phyloP scores from a whole-genome alignment of 192 early-diverging fungal genomes.

The Chytriomyces sp. region DNA sequence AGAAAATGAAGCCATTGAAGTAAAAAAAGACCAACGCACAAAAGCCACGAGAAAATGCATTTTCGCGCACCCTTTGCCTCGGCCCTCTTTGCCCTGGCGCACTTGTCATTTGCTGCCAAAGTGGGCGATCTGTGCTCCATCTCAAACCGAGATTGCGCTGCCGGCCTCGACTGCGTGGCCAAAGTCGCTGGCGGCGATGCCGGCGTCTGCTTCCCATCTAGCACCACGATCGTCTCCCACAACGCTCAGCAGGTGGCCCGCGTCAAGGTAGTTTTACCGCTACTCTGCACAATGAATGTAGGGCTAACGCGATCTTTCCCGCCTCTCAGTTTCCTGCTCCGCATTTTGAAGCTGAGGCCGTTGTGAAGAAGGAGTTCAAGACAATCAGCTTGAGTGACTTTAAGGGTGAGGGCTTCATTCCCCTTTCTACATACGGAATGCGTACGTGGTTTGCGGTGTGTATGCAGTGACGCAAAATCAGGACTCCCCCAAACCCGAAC shows the following conservation, averaged over 20 bases:
- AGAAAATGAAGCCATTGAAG: too few relatives aligned
- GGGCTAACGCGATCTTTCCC: too few relatives aligned
- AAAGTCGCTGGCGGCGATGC: neutral
- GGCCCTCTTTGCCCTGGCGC: neutral
- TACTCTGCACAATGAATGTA: too few relatives aligned
- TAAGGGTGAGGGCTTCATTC: conserved; percentile 34
- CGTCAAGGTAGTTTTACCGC: too few relatives aligned
- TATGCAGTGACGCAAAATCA: too few relatives aligned
- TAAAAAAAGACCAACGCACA: too few relatives aligned
- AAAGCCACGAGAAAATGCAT: too few relatives aligned
- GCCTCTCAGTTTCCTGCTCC: conserved; percentile 52
- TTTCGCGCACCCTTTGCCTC: too few relatives aligned
- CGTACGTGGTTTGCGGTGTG: too few relatives aligned
- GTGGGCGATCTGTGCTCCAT: conserved; percentile 17
- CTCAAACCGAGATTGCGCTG: neutral
- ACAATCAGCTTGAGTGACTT: conserved; percentile 61
- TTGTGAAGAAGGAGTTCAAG: conserved; percentile 71
- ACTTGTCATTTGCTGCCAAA: neutral
- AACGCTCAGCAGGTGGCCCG: conserved; percentile 23
- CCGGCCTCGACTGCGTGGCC: conserved; percentile 14
- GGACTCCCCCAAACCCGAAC: too few relatives aligned
- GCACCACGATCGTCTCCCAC: neutral
- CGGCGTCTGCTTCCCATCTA: conserved; percentile 3
- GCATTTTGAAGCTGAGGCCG: conserved; percentile 64
- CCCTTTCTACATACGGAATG: neutral